These are phyloP conservation scores for Sclerotinia nivalis DNA, from an alignment of 2,329 filamentous ascomycete species.

Conservation along the genomic window DNA sequence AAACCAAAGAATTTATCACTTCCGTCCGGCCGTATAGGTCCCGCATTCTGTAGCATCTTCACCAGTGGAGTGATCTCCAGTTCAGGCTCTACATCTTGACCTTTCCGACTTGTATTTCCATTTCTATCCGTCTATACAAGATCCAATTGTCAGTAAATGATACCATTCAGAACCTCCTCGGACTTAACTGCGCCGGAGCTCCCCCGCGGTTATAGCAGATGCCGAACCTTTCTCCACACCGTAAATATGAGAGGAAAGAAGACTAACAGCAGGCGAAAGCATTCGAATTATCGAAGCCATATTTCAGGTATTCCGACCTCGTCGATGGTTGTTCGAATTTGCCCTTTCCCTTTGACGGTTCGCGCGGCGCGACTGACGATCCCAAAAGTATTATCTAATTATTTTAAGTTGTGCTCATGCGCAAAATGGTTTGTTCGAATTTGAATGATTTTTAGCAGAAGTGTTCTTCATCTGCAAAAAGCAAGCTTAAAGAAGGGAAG, in stretches of 20 bases:
- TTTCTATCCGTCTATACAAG: slow-evolving; percentile 30
- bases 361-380: slow-evolving; percentile 11
- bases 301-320: slow-evolving; percentile 5
- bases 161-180: background rate
- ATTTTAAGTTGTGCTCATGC: slow-evolving; percentile 19
- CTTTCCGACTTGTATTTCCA: slow-evolving; percentile 33
- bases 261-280: slow-evolving; percentile 23
- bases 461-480: slow-evolving; percentile 20
- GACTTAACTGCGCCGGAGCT: slow-evolving; percentile 3
- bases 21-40: slow-evolving; percentile 79
- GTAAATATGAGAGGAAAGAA: background rate
- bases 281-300: slow-evolving; percentile 23
- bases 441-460: background rate
- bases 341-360: slow-evolving; percentile 6
- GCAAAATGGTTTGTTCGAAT: slow-evolving; percentile 14
- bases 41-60: slow-evolving; percentile 79
- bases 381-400: background rate
- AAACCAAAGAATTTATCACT: slow-evolving; percentile 98
- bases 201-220: background rate
- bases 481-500: background rate
- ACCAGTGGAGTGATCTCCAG: slow-evolving; percentile 63
- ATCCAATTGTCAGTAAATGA: slow-evolving; percentile 29
- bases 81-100: slow-evolving; percentile 41
- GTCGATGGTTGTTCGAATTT: slow-evolving; percentile 4
- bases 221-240: background rate